Percentiles rank a stretch among this genome's conserved stretches.
Conservation (phyloP, 2,329 filamentous ascomycete species). For the Plectosphaerella cucumerina region DNA sequence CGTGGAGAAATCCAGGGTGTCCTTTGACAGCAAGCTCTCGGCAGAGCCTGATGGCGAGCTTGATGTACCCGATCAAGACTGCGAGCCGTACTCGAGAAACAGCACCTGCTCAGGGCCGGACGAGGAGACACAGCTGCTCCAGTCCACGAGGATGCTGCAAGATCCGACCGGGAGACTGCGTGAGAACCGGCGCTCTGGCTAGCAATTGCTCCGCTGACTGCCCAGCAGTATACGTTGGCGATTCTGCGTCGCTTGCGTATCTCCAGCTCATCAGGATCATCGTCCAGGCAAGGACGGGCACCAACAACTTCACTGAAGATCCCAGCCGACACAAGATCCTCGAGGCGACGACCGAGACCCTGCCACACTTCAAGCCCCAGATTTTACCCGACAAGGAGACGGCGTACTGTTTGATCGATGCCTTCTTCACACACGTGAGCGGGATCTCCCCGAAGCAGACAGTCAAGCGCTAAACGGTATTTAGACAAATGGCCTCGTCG, state of each 20-base stretch:
- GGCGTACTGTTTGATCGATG: slow-evolving; percentile 49
- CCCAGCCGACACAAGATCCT: slow-evolving; percentile 52
- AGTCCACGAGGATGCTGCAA: slow-evolving; percentile 53
- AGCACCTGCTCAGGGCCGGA: slow-evolving; percentile 40
- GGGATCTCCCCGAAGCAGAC: not conserved
- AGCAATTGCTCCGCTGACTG: slow-evolving; percentile 8
- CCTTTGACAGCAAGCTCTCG: slow-evolving; percentile 8
- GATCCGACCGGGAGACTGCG: slow-evolving; percentile 53
- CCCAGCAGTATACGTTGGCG: slow-evolving; percentile 53
- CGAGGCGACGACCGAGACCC: slow-evolving; percentile 46
- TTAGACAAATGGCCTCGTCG: slow-evolving; percentile 56
- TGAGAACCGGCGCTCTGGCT: slow-evolving; percentile 27
- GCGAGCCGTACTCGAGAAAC: slow-evolving; percentile 22
- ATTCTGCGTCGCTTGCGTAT: slow-evolving; percentile 58
- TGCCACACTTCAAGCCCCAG: slow-evolving; percentile 39
- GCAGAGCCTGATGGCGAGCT: slow-evolving; percentile 6
- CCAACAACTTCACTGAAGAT: slow-evolving; percentile 54
- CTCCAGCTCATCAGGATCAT: slow-evolving; percentile 57
- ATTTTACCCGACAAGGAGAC: slow-evolving; percentile 52
- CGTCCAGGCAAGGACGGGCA: slow-evolving; percentile 49
- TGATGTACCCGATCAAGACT: slow-evolving; percentile 6
- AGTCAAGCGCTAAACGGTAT: not conserved
- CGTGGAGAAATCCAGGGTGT: slow-evolving; percentile 6
- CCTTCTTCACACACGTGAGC: slow-evolving; percentile 58
- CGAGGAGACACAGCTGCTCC: slow-evolving; percentile 52